phyloP scores from a whole-genome alignment of 352 stramenopile genomes.

The Pilasporangium apinafurcum region DNA sequence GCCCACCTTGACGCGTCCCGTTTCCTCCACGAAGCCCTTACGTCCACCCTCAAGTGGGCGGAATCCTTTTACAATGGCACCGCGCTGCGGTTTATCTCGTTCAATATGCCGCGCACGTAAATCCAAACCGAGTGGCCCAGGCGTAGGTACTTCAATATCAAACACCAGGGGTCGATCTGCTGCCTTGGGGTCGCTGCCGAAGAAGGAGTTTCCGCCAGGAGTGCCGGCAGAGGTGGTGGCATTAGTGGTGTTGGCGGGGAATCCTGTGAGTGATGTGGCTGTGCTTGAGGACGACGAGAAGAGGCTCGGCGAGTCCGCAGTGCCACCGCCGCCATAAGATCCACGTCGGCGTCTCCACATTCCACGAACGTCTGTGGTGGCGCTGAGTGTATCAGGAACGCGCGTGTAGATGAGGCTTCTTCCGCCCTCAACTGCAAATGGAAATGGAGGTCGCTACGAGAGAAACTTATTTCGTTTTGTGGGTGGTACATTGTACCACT shows the following conservation, averaged over 20 bases:
- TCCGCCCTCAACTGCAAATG: no score
- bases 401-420: no score
- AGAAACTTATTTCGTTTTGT: neutral
- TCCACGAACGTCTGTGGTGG: no score
- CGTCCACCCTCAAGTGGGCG: conserved; percentile 40
- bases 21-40: conserved; percentile 67
- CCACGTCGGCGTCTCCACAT: conserved; percentile 60
- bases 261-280: conserved; percentile 30
- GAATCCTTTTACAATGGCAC: conserved; percentile 77
- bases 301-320: conserved; percentile 17
- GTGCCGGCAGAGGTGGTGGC: conserved; percentile 13
- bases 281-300: conserved; percentile 12
- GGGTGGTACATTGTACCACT: conserved; percentile 11
- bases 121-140: conserved; percentile 64
- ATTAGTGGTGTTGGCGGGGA: conserved; percentile 29
- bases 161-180: conserved; percentile 64
- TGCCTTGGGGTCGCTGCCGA: conserved; percentile 44
- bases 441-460: no score
- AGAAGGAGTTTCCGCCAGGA: conserved; percentile 26
- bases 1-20: conserved; percentile 62
- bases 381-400: no score
- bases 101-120: conserved; percentile 68
- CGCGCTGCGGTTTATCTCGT: conserved; percentile 64
- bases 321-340: conserved; percentile 30
- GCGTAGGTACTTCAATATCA: conserved; percentile 61